phyloP scores from a whole-genome alignment of 495 filamentous ascomycete species.

The Chaetomium cochliodes region DNA sequence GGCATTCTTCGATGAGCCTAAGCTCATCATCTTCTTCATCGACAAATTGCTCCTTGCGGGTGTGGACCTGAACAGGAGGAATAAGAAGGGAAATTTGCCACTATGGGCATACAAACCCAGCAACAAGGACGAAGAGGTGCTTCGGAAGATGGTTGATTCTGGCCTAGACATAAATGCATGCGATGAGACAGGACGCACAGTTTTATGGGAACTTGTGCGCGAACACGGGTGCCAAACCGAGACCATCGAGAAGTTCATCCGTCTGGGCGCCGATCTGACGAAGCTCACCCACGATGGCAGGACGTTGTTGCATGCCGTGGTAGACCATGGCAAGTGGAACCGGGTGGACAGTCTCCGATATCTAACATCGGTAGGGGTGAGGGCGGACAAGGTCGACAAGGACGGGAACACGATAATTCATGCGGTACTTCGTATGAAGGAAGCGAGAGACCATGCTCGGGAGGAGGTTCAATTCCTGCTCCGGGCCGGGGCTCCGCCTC shows the following conservation, averaged over 20 bases:
- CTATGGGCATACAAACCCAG: background rate
- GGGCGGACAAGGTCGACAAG: background rate
- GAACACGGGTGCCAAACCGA: background rate
- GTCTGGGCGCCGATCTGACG: constrained; percentile 7
- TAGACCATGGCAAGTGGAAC: background rate
- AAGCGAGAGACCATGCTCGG: no score
- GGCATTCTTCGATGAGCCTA: background rate
- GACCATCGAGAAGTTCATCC: background rate
- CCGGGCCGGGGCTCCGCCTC: constrained; percentile 2
- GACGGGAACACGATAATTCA: constrained; percentile 9
- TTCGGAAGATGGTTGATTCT: constrained; percentile 1
- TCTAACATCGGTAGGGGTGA: constrained; percentile 2
- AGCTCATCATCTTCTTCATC: constrained; percentile 2
- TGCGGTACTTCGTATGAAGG: background rate
- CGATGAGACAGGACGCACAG: constrained; percentile 1
- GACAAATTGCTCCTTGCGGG: background rate
- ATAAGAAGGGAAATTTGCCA: background rate
- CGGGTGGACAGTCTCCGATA: background rate
- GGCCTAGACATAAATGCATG: constrained; percentile 15
- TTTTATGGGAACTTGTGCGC: background rate
- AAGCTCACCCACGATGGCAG: background rate
- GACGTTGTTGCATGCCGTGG: constrained; percentile 1
- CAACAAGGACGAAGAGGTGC: background rate
- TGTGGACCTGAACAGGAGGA: constrained; percentile 8
- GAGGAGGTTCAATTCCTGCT: background rate